Base-by-base conservation (phyloP, 768 basidiomycete species). In the Cyathus striatus region DNA sequence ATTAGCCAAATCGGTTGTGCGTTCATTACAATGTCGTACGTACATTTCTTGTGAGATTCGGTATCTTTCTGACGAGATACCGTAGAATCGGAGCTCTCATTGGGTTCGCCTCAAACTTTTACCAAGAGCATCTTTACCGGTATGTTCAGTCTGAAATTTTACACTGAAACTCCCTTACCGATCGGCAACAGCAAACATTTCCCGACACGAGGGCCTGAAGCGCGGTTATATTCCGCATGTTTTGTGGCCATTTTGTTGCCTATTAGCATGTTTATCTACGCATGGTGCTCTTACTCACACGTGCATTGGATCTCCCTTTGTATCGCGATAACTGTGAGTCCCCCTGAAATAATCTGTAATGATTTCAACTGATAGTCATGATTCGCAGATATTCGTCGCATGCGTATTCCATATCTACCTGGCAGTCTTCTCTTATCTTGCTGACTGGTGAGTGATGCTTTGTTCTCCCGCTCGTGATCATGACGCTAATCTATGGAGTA, bases 261-360 rank as follows among this genome's bases (percentile, higher is more conserved):
- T 0, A 48, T 59, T 0, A 76, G 73, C n/a, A 79, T 84, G 73
- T 75, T 86, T 60, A 77, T 87, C 23, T 90, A 81, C 49, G 84
- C 81, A 0, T 87, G 83, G 79, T 78, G 80, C 2, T 75, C 79
- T 12, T 76, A 66, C 46, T 43, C 71, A 0, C 51, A 48, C 10
- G 66, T 86, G 3, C 73, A 70, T 42, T 89, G 86, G 85, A 75
- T 83, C 27, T 77, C 62, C 0, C 68, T 75, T 17, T 67, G 67
- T 16, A 70, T 85, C 22, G 84, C 75, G 2, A 69, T 84, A 14
- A 57, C 53, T 6, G 65, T 66, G 53, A 6, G 63, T 49, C 14
- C 32, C 5, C n/a, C 20, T 21, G 12, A 9, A 23, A 24, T 14
- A 18, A 18, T 6, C 40, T 37, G 14, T 45, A 59, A 12, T 12